A percentile compares a stretch with the other conserved stretches of the same genome.
These are phyloP conservation scores for Trebouxia gelatinosa DNA, from an alignment of 163 green algal genomes.

Conservation along the genomic window DNA sequence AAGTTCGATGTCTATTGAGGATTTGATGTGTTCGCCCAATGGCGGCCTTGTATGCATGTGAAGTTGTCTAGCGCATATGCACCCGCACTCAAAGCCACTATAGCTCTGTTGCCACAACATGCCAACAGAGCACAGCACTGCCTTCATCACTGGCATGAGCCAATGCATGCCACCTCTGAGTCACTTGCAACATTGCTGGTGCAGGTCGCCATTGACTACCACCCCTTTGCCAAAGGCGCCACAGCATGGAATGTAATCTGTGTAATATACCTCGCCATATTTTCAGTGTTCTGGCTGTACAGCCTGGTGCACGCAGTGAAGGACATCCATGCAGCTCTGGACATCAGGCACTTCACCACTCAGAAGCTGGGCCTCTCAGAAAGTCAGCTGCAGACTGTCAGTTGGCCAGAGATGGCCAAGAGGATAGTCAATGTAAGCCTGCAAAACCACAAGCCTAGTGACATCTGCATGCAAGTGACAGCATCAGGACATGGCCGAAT, in stretches of 20 bases:
- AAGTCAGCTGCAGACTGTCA: constrained; percentile 70
- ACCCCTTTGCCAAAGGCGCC: constrained; percentile 41
- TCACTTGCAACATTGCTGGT: background rate
- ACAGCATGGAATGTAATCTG: constrained; percentile 55
- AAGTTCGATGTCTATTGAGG: too few species aligned
- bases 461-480: too few species aligned
- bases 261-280: constrained; percentile 76
- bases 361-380: constrained; percentile 83
- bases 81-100: too few species aligned
- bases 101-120: too few species aligned
- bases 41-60: too few species aligned
- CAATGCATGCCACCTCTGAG: too few species aligned
- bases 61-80: too few species aligned
- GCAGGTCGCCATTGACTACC: constrained; percentile 42
- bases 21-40: too few species aligned
- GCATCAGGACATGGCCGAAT: too few species aligned
- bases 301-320: constrained; percentile 53
- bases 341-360: constrained; percentile 71
- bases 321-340: constrained; percentile 50
- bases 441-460: too few species aligned
- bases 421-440: constrained; percentile 68
- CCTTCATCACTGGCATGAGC: too few species aligned
- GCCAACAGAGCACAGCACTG: too few species aligned
- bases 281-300: constrained; percentile 81
- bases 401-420: constrained; percentile 86